Conservation (phyloP, 768 basidiomycete genomes). For the Mycena capillaripes region DNA sequence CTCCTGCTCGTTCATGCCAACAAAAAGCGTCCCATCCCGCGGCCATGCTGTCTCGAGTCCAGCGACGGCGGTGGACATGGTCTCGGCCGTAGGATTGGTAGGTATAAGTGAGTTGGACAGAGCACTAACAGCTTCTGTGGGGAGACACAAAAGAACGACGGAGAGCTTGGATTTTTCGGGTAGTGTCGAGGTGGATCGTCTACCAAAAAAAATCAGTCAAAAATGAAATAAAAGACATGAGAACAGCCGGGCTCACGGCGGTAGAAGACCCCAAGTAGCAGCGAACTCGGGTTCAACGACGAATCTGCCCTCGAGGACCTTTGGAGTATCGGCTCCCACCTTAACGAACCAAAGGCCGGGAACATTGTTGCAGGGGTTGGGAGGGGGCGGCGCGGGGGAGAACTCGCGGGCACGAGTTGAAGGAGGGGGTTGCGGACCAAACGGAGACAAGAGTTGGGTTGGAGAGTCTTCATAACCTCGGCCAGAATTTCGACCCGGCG, state of each 20-base stretch:
- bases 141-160: slow-evolving; percentile 52
- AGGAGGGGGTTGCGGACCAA: slow-evolving; percentile 21
- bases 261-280: slow-evolving; percentile 48
- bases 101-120: slow-evolving; percentile 34
- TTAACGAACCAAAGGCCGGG: slow-evolving; percentile 59
- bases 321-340: slow-evolving; percentile 47
- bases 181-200: background rate
- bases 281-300: slow-evolving; percentile 52
- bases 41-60: slow-evolving; percentile 58
- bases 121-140: slow-evolving; percentile 39
- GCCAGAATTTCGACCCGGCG: background rate
- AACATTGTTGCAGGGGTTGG: slow-evolving; percentile 49
- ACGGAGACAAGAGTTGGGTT: slow-evolving; percentile 5
- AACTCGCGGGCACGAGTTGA: background rate
- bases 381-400: slow-evolving; percentile 13
- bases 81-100: slow-evolving; percentile 39
- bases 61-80: slow-evolving; percentile 42
- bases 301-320: slow-evolving; percentile 52
- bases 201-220: slow-evolving; percentile 3
- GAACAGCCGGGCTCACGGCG: slow-evolving; percentile 33
- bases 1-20: slow-evolving; percentile 58
- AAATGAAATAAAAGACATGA: background rate
- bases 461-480: background rate
- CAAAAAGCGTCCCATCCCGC: slow-evolving; percentile 56
- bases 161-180: slow-evolving; percentile 40